Conservation (phyloP, 805 yeast species). For the Metschnikowia anglica region DNA sequence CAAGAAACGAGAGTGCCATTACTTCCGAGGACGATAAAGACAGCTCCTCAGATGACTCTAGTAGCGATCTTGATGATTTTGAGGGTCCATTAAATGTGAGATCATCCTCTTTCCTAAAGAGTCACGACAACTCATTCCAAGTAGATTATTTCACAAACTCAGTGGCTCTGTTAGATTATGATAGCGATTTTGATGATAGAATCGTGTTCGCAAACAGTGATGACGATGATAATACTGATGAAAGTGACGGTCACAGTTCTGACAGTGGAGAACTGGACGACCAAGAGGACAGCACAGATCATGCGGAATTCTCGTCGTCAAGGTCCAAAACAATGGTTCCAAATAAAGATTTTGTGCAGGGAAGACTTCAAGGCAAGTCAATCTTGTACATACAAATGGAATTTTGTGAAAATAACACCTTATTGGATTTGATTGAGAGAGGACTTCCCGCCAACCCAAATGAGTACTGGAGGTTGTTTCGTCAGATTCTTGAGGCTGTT, state of each 20-base stretch:
- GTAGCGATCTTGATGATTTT: constrained; percentile 19
- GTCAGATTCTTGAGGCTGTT: constrained; percentile 87
- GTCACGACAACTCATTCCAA: constrained; percentile 29
- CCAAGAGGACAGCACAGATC: not conserved
- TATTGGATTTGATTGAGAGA: constrained; percentile 73
- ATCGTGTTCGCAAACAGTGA: constrained; percentile 35
- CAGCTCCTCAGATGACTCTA: constrained; percentile 18
- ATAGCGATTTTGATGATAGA: constrained; percentile 28
- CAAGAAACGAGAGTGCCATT: constrained; percentile 24
- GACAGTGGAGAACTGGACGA: constrained; percentile 15
- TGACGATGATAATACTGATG: constrained; percentile 10
- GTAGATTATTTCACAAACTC: constrained; percentile 73
- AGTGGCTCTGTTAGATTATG: constrained; percentile 54
- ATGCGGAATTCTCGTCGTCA: not conserved
- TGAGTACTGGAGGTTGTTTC: constrained; percentile 86
- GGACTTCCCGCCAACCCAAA: constrained; percentile 68
- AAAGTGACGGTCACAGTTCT: constrained; percentile 8
- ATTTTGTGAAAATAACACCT: constrained; percentile 92
- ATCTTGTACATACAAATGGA: constrained; percentile 97
- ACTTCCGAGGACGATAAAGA: constrained; percentile 9
- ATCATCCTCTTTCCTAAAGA: constrained; percentile 20
- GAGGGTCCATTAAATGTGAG: constrained; percentile 26
- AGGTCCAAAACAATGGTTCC: not conserved
- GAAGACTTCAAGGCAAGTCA: constrained; percentile 40
- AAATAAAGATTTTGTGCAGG: not conserved